Conservation (phyloP, 805 yeast species). For the Cyberlindnera lachancei region DNA sequence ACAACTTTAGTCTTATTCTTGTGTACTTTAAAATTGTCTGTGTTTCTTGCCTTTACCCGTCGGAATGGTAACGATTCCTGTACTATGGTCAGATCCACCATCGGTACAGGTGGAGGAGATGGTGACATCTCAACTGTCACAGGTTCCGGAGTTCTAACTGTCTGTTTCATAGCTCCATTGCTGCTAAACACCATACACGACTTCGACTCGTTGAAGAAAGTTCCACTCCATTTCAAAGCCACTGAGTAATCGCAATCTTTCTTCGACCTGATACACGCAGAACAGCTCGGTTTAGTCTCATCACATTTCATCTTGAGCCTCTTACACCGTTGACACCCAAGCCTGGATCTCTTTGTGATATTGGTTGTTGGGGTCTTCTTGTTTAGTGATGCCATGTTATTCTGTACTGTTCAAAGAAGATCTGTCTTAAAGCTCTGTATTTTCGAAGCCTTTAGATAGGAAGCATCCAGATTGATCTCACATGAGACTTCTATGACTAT, state of each 20-base stretch:
- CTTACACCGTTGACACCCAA: conserved; percentile 59
- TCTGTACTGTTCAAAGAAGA: too few species aligned
- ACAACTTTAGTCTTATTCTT: too few species aligned
- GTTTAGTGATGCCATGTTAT: too few species aligned
- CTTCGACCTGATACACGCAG: conserved; percentile 41
- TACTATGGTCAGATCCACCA: background rate
- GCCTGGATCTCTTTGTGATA: conserved; percentile 47
- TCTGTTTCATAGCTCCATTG: conserved; percentile 10
- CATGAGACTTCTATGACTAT: too few species aligned
- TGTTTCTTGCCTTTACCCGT: background rate
- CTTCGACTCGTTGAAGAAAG: conserved; percentile 46
- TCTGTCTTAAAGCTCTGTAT: too few species aligned
- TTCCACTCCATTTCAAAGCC: conserved; percentile 67
- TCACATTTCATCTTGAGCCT: conserved; percentile 61
- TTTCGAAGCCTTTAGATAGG: too few species aligned
- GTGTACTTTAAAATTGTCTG: background rate
- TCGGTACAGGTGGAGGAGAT: background rate
- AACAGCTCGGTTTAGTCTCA: conserved; percentile 57
- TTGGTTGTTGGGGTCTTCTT: too few species aligned
- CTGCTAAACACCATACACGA: conserved; percentile 18
- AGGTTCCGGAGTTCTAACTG: too few species aligned
- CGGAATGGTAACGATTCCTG: background rate
- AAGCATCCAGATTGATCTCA: too few species aligned
- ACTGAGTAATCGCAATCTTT: conserved; percentile 55
- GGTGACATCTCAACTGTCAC: conserved; percentile 4